Evolutionary conservation across 2,329 filamentous ascomycete genomes (phyloP), one percentile per base, ranked within the genome.

Genomic region (Epichloe brachyelytri): DNA sequence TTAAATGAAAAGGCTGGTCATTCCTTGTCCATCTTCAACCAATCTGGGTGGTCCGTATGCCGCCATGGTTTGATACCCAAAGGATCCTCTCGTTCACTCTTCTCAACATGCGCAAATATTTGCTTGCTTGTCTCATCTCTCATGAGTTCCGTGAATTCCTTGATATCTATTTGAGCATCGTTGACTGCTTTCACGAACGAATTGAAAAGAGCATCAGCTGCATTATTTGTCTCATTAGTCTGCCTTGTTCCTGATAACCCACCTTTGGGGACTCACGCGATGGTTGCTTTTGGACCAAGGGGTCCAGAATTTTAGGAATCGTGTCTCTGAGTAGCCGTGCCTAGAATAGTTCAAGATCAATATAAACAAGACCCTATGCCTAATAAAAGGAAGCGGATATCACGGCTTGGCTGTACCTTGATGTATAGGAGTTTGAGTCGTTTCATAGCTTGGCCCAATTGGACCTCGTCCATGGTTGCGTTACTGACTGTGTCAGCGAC

Each of bases 1-100:
- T 39, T 30, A 10, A 14, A 20, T 40, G 36, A 8, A 34, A 40
- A 30, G 12, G 3, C 45, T 51, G 51, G 51, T 53, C 43, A 56
- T 50, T 63, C 60, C 46, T 57, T 57, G 17, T 68, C 64, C 56
- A 64, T 55, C 44, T 57, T 64, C 53, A 76, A 72, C 79, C 80
- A 84, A 54, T 79, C 71, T 2, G 80, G 78, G 51, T 83, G 71
- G 37, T 83, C 77, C 50, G 69, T 73, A 19, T 78, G 71, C 46
- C 70, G 72, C 80, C 80, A 83, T 2, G 75, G 72, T 57, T 72
- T 76, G 55, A 83, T 81, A 4, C 73, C 76, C 48, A 72, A 69
- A 0, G 77, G 75, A 43, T 80, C 75, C 39, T 75, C 71, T 49
- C 73, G 67, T 17, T 72, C 72, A 57, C 79, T 82, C 58, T 74